Evolutionary conservation across 805 yeast genomes (phyloP), one percentile per base, ranked within the genome.

Genomic region (Starmerella floris): DNA sequence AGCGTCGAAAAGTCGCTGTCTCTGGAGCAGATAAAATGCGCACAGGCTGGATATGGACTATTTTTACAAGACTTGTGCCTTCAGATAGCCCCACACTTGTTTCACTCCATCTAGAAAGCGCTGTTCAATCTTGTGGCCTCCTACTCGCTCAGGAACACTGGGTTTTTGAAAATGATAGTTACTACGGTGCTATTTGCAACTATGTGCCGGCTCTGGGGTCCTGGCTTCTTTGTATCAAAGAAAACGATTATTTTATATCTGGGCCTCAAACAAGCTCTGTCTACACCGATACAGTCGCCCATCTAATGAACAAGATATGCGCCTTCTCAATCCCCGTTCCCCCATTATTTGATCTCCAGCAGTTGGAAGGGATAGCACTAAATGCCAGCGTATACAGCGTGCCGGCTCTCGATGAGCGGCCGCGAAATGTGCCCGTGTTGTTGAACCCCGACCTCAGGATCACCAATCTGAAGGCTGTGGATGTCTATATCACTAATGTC

Each of bases 131-230:
- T 11, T 25, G 27, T 11, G 27, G 27, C 11, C 27, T 25, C 11
- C 27, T 25, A 11, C 27, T 25, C 11, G 27, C 39, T 2, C 21
- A 20, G 11, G 22, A 9, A 16, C 19, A 37, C 3, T 41, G 44
- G 44, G 26, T 16, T 2, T 41, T 11, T n/a, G 32, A 4, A 3
- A 21, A 11, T 11, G 27, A 35, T 21, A 30, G 17, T 15, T 38
- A 11, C 19, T 38, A 30, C 23, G 41, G 23, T 5, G 27, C 44
- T 1, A 3, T 44, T 19, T 44, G 47, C 19, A 20, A 15, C 10
- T 44, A 40, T 22, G 44, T 35, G 32, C 47, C 47, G 3, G 47
- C 47, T 2, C 5, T 30, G 6, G 47, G 47, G 17, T 40, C 47
- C 1, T 44, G 47, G 47, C 27, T n/a, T 4, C 13, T 33, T 17